Conservation (phyloP, 169 alveolate species). For the Plasmodium gaboni region DNA sequence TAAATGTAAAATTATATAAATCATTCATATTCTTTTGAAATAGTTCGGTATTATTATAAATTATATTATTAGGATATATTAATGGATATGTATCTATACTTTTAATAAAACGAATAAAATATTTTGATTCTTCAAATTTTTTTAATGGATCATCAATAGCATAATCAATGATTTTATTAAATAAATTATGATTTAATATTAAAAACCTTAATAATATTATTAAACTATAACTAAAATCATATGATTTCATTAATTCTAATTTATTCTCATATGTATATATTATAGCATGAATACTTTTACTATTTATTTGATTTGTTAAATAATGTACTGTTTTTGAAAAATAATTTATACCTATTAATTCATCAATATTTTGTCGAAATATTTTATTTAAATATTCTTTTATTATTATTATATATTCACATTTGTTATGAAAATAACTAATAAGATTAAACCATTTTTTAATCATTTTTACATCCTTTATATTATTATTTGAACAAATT, state of each 20-base stretch:
- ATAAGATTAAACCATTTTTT: slow-evolving; percentile 33
- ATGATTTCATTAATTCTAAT: slow-evolving; percentile 27
- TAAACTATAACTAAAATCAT: slow-evolving; percentile 58
- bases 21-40: slow-evolving; percentile 45
- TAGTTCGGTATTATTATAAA: background rate
- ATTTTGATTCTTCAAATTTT: slow-evolving; percentile 28
- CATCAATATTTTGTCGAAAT: slow-evolving; percentile 48
- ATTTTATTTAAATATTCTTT: slow-evolving; percentile 67
- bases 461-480: slow-evolving; percentile 38
- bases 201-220: slow-evolving; percentile 32
- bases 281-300: slow-evolving; percentile 61
- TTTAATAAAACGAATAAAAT: slow-evolving; percentile 43
- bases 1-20: slow-evolving; percentile 34
- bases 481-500: background rate
- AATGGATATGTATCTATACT: slow-evolving; percentile 44
- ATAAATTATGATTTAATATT: slow-evolving; percentile 30
- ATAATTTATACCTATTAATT: slow-evolving; percentile 17
- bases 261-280: slow-evolving; percentile 41
- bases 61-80: slow-evolving; percentile 5
- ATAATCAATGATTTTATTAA: slow-evolving; percentile 39
- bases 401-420: slow-evolving; percentile 32
- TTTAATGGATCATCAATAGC: slow-evolving; percentile 24
- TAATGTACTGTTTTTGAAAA: slow-evolving; percentile 51
- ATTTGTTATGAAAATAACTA: slow-evolving; percentile 4
- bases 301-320: slow-evolving; percentile 57